Base-by-base conservation (phyloP, 192 early-diverging fungal species). In the Coemansia asiatica region DNA sequence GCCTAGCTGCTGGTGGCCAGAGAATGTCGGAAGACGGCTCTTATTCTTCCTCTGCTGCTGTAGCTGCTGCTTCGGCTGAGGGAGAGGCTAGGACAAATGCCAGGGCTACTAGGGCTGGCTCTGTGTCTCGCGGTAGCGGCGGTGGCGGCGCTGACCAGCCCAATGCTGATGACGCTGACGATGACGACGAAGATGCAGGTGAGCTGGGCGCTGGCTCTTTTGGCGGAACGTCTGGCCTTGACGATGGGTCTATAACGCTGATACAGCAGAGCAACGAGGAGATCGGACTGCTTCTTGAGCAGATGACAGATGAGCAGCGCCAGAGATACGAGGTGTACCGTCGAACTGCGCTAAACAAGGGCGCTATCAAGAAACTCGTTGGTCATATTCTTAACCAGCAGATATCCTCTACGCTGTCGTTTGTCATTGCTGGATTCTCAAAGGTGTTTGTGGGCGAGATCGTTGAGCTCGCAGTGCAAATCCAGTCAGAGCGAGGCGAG, bases 391-490 rank as follows among this genome's bases (percentile, higher is more conserved):
- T 91, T n/a, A 89, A 90, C 66, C 89, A 91, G 70, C 87, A 87
- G 65, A 81, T 87, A 31, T 87, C 86, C 12, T 80, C 80, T 28
- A 92, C 87, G 8, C 82, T 89, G 79, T 87, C 87, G 0, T 89
- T 94, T 78, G 90, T 95, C 5, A 86, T 95, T 0, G 91, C 91
- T 47, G 93, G 94, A n/a, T 93, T 92, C 55, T 83, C 88, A 19
- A 96, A 96, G 62, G 88, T 96, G 6, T 96, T 92, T 84, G 88
- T 96, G 4, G 94, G 93, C 23, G 91, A 96, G 71, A 90, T 96
- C 61, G 84, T 92, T 16, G 94, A 96, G 72, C 82, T 83, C 57
- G 94, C 94, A 0, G 77, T 88, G 8, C 86, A 92, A 66, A 81
- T 96, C 6, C 90, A 91, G 88, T 72, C 82, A n/a, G 92, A 93